Conservation (phyloP, 768 basidiomycete species). For the Naganishia antarctica region DNA sequence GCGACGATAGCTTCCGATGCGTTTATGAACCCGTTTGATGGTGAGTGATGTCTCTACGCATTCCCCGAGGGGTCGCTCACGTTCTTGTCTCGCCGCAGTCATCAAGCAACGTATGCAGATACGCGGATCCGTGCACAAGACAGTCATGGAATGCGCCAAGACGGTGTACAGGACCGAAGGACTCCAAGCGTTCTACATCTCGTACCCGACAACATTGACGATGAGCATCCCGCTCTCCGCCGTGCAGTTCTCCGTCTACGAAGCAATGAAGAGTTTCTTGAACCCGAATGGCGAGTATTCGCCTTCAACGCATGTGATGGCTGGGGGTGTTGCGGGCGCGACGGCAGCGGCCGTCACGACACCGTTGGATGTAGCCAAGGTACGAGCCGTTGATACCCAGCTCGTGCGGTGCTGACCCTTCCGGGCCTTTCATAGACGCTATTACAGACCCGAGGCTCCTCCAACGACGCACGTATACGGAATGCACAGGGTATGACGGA, state of each 20-base stretch:
- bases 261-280: conserved; percentile 76
- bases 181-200: conserved; percentile 87
- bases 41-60: conserved; percentile 54
- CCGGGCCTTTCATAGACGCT: conserved; percentile 57
- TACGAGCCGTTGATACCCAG: conserved; percentile 29
- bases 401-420: not conserved
- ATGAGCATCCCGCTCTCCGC: conserved; percentile 98
- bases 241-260: conserved; percentile 94
- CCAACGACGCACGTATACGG: conserved; percentile 77
- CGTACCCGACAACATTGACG: conserved; percentile 93
- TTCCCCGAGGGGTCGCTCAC: conserved; percentile 26
- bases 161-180: conserved; percentile 83
- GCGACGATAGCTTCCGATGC: conserved; percentile 95
- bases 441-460: conserved; percentile 88
- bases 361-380: conserved; percentile 91
- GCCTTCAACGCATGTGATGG: conserved; percentile 83
- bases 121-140: conserved; percentile 84
- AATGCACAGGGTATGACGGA: conserved; percentile 76
- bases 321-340: conserved; percentile 87
- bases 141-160: conserved; percentile 76
- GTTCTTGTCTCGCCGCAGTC: conserved; percentile 58
- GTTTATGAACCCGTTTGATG: conserved; percentile 99
- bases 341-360: conserved; percentile 94
- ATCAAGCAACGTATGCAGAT: conserved; percentile 99
- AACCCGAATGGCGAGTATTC: conserved; percentile 86